Base-by-base conservation (phyloP, 768 basidiomycete genomes). In the Boletus pseudopeckii region DNA sequence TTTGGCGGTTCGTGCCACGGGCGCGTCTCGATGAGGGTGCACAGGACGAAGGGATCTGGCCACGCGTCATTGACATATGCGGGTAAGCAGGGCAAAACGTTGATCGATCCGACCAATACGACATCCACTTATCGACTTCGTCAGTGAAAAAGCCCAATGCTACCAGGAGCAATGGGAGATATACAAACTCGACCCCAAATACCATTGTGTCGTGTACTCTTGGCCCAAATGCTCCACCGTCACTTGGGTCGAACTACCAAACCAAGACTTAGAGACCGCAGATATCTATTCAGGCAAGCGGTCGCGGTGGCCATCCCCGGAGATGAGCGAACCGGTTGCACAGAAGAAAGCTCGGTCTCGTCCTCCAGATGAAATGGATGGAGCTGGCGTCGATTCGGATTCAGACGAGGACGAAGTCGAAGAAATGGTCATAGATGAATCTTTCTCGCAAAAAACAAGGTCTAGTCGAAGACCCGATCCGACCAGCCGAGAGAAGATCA, bases 151-250 rank as follows among this genome's bases (percentile, higher is more conserved):
- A 1, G 68, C 80, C 48, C 66, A 78, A 53, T 80, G 79, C 64
- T 79, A 80, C 18, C 86, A 86, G 65, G 87, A 91, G 34, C 88
- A 90, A 66, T 92, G 90, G 90, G 90, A 92, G 56, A 83, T 91
- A 28, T 85, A 90, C 72, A 91, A 90, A 64, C 77, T 92, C 8
- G 90, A 92, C 63, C 82, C 85, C 3, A 67, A 70, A n/a, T 91
- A 91, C 59, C 78, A 80, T 22, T 92, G 89, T 63, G 69, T 72
- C 53, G 82, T 89, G 9, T 77, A 71, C 32, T 65, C 66, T 33
- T 69, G 71, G 48, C 77, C 80, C 9, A 67, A 72, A 44, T 63
- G 62, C 33, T 52, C 71, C 18, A 54, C 64, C 15, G 52, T 71
- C 33, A 56, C 48, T 40, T 57, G 53, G 56, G 51, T 62, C 33